Evolutionary conservation across 2,329 filamentous ascomycete genomes (phyloP), one percentile per base, ranked within the genome.

Genomic region (Macrophomina phaseolina): DNA sequence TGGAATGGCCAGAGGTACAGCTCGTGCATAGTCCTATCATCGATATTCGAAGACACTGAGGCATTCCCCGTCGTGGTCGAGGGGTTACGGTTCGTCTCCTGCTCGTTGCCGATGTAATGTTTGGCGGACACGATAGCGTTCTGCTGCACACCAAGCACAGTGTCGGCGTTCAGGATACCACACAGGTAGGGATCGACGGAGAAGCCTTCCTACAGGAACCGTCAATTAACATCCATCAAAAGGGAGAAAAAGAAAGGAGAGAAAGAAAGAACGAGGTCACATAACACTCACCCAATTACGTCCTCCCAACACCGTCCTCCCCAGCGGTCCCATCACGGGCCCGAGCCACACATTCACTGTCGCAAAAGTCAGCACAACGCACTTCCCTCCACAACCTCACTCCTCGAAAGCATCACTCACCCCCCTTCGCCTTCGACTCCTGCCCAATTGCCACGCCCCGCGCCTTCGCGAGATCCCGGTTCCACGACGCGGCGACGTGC

Each of bases 1-100:
- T 86, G 83, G 68, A 90, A 91, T 0, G 89, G 88, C 84, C 87
- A 90, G 1, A 88, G 80, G 64, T 91, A 91, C 16, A 86, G 81
- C 73, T 91, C 89, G 69, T 90, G 87, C 66, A 90, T 80, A 0
- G 87, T 88, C 70, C 84, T 84, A 72, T 91, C 89, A 67, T 90
- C 87, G 4, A 90, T 80, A 70, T 90, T 90, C 38, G 87, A 81
- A 0, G 86, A 89, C 12, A 86, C 75, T 8, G 87, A 84, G 1
- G 56, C 56, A 14, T 61, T 61, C 6, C 40, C 40, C 3, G 42
- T 36, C 3, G 42, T 11, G 5, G 42, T 14, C 5, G 42, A 16
- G 7, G 56, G 56, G 70, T 88, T 84, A 48, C 72, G 77, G 70
- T 75, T 74, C 64, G 70, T 86, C 67, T 89, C 87, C 74, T 90